These are phyloP conservation scores for Epipyxis sp. DNA, from an alignment of 108 stramenopile genomes.

Conservation along the genomic window DNA sequence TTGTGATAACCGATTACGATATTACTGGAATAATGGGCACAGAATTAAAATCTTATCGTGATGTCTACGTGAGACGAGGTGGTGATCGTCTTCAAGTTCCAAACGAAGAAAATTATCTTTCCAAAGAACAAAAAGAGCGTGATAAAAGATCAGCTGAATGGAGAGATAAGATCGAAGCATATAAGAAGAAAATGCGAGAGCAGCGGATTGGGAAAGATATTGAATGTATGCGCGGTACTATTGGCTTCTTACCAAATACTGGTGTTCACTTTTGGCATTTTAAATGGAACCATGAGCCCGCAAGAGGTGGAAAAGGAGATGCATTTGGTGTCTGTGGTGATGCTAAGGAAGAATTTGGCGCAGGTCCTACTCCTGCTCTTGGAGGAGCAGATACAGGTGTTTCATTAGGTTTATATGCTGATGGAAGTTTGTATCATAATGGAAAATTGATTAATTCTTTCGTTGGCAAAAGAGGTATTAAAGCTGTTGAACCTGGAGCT, in stretches of 20 bases:
- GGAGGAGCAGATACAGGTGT: conserved; percentile 17
- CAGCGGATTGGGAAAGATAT: conserved; percentile 34
- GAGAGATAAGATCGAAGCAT: conserved; percentile 15
- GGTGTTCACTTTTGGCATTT: conserved; percentile 39
- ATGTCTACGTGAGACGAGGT: conserved; percentile 26
- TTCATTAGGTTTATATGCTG: conserved; percentile 19
- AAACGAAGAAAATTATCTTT: conserved; percentile 13
- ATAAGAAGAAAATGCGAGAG: background rate
- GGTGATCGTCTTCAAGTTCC: conserved; percentile 25
- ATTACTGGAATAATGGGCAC: conserved; percentile 31
- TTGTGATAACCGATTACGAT: conserved; percentile 20
- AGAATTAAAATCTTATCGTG: background rate
- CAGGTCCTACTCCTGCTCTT: conserved; percentile 22
- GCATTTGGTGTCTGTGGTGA: conserved; percentile 38
- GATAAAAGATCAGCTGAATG: conserved; percentile 22
- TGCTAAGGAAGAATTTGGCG: conserved; percentile 32
- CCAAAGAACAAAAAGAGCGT: conserved; percentile 29
- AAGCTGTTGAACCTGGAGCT: background rate
- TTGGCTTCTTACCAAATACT: conserved; percentile 34
- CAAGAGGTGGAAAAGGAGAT: conserved; percentile 29
- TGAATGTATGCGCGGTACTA: conserved; percentile 34
- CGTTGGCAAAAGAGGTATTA: background rate
- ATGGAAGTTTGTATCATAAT: conserved; percentile 34
- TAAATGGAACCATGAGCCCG: conserved; percentile 36
- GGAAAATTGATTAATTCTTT: conserved; percentile 7